Evolutionary conservation across 306 rosid genomes (phyloP), one percentile per base, ranked within the genome.

Genomic region (Quercus agrifolia): DNA sequence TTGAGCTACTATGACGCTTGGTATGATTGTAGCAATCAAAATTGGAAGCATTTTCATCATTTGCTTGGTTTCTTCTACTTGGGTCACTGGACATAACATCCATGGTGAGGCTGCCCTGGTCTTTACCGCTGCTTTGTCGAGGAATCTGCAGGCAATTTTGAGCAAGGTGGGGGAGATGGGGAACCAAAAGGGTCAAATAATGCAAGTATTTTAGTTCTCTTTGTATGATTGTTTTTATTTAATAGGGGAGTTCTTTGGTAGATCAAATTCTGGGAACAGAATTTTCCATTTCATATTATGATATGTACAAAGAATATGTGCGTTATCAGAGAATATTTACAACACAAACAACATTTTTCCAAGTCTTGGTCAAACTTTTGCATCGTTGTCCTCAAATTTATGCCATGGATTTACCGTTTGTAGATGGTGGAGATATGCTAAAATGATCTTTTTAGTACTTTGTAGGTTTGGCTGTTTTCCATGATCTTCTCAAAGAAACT

Each of bases 41-140:
- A 94, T 70, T 10, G 98, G 97, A 1, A 92, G 31, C 94, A 94
- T 71, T 83, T 89, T 94, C 44, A 81, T 55, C 90, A 92, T 94
- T 87, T 92, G 94, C 83, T 94, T 94, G 20, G 97, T 92, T 89
- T 94, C 97, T 83, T 94, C 97, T 2, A 92, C 96, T 88, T 92
- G 97, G 27, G 93, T 94, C 77, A 89, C 97, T 7, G 97, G 54
- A 78, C 92, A 88, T 71, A 83, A 92, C 75, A 66, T 83, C 97
- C 94, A 89, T 35, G 89, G 77, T 66, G 90, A 83, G 31, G 85
- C 81, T 78, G 83, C 44, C 14, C 74, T 85, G 0, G 71, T 89
- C 81, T 72, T 84, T 10, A 82, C 86, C 1, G 97, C 92, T 0
- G 92, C 97, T 81, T 88, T 92, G 87, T 89, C 92, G 19, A 89